Evolutionary conservation across 2,329 filamentous ascomycete genomes (phyloP).

Genomic region (Paracoccidioides lutzii): DNA sequence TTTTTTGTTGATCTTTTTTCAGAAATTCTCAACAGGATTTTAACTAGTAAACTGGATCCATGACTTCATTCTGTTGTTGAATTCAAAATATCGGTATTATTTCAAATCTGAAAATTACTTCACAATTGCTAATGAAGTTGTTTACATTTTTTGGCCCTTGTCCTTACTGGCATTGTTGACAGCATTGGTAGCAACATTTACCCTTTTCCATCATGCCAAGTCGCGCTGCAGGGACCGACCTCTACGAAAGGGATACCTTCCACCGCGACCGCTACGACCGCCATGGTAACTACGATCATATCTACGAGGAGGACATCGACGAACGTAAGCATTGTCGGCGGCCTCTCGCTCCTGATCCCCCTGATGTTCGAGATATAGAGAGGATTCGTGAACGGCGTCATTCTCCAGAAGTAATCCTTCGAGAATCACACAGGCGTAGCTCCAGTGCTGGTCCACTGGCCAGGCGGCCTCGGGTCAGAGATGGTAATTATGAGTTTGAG

Average conservation of each 20-base stretch:
- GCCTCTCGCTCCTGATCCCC: conserved; percentile 14
- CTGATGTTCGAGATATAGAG: conserved; percentile 31
- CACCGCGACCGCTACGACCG: conserved; percentile 15
- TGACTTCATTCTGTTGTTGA: too few species aligned
- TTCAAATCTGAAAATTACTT: not conserved
- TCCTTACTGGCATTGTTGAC: not conserved
- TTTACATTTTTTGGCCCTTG: not conserved
- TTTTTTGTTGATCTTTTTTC: too few species aligned
- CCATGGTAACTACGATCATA: conserved; percentile 14
- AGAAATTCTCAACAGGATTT: too few species aligned
- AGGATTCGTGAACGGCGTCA: conserved; percentile 29
- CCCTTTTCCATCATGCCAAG: conserved; percentile 1
- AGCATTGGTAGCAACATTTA: not conserved
- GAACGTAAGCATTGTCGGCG: conserved; percentile 14
- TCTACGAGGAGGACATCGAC: conserved; percentile 18
- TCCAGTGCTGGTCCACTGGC: conserved; percentile 20
- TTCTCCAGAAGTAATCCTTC: conserved; percentile 20
- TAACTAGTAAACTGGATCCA: too few species aligned
- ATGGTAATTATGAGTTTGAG: conserved; percentile 9
- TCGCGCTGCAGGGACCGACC: conserved; percentile 10
- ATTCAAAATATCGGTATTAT: not conserved
- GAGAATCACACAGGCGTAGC: conserved; percentile 21
- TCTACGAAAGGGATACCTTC: conserved; percentile 21
- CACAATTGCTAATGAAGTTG: not conserved
- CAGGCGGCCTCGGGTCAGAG: conserved; percentile 19